Conservation (phyloP, 495 filamentous ascomycete genomes). For the Hypoxylon trugodes region DNA sequence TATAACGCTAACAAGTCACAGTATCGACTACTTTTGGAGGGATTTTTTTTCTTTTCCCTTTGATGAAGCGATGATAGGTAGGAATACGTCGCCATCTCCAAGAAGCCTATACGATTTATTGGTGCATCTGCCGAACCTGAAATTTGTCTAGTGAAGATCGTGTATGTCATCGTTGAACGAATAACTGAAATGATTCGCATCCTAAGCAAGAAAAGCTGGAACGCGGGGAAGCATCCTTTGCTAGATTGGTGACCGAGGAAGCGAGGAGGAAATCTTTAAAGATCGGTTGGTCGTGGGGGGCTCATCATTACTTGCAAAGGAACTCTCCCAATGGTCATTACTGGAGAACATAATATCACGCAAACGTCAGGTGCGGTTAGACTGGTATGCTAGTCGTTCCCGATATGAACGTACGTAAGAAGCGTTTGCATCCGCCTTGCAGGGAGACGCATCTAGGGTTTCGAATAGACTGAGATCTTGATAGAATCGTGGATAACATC, state of each 20-base stretch:
- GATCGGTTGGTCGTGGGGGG: constrained; percentile 28
- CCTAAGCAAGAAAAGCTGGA: neutral
- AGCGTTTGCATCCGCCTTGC: constrained; percentile 24
- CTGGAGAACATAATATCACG: constrained; percentile 3
- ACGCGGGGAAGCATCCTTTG: constrained; percentile 32
- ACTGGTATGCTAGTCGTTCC: neutral
- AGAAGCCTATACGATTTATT: neutral
- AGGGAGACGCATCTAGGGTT: constrained; percentile 6
- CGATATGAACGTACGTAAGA: constrained; percentile 19
- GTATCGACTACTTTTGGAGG: neutral
- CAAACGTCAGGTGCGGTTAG: neutral
- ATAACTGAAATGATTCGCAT: constrained; percentile 19
- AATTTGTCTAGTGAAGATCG: constrained; percentile 1
- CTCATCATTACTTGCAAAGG: constrained; percentile 12
- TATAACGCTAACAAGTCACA: neutral
- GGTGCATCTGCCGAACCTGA: constrained; percentile 12
- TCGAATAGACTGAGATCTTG: constrained; percentile 8
- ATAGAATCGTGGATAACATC: constrained; percentile 1
- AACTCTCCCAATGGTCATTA: neutral
- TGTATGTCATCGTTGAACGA: constrained; percentile 23
- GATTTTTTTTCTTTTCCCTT: no score
- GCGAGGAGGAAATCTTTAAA: constrained; percentile 16
- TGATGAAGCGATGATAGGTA: neutral
- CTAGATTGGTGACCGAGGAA: constrained; percentile 8
- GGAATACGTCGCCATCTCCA: neutral